phyloP scores from a whole-genome alignment of 331 rosid species.

The Spiraea crenata region DNA sequence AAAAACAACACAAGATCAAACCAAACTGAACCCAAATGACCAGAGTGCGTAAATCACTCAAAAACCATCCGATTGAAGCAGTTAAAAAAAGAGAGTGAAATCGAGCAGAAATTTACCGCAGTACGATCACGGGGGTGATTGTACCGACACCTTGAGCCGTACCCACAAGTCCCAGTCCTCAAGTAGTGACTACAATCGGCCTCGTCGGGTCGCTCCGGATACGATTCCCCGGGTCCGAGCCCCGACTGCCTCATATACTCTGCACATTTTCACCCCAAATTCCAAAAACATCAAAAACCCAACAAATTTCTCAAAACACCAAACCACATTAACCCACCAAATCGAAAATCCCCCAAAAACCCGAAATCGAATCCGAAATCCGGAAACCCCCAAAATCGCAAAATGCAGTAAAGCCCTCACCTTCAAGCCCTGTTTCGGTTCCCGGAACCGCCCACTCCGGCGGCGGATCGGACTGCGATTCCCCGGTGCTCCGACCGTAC shows the following conservation, averaged over 20 bases:
- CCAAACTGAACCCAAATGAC: constrained; percentile 24
- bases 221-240: constrained; percentile 65
- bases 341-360: constrained; percentile 23
- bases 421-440: constrained; percentile 56
- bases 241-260: constrained; percentile 63
- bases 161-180: constrained; percentile 87
- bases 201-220: constrained; percentile 87
- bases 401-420: constrained; percentile 30
- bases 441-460: constrained; percentile 66
- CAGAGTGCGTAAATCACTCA: constrained; percentile 5
- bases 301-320: background rate
- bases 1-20: constrained; percentile 38
- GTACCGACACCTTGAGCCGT: constrained; percentile 88
- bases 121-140: constrained; percentile 92
- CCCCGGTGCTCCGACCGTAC: constrained; percentile 73
- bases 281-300: constrained; percentile 36
- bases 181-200: constrained; percentile 81
- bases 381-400: constrained; percentile 44
- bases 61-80: constrained; percentile 13
- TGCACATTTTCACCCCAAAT: constrained; percentile 42
- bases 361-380: constrained; percentile 10
- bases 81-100: background rate
- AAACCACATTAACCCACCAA: constrained; percentile 41
- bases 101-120: constrained; percentile 41
- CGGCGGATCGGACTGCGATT: constrained; percentile 81